phyloP scores from a whole-genome alignment of 2,329 filamentous ascomycete species.

The Arachnopeziza araneosa region DNA sequence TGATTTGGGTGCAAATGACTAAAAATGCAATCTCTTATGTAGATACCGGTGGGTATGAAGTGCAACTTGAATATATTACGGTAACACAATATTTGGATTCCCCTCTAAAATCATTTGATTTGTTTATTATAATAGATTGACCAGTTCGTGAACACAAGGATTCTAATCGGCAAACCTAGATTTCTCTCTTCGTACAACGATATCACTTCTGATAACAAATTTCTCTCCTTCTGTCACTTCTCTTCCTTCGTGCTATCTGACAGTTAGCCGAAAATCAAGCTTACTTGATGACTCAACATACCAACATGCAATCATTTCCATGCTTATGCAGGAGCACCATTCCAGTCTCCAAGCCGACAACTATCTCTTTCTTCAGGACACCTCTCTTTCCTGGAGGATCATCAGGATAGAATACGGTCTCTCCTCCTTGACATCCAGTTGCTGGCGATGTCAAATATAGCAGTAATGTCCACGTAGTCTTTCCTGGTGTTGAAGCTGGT shows the following conservation, averaged over 20 bases:
- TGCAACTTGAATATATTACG: neutral
- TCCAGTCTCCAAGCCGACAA: conserved; percentile 72
- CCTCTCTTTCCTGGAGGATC: conserved; percentile 42
- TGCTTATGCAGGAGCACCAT: conserved; percentile 84
- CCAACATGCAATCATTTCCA: conserved; percentile 79
- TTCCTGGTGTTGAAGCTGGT: conserved; percentile 42
- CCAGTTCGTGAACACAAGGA: no score
- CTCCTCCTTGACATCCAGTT: conserved; percentile 75
- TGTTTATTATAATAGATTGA: no score
- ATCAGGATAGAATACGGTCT: conserved; percentile 87
- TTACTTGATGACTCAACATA: conserved; percentile 34
- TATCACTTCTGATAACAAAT: conserved; percentile 82
- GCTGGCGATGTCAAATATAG: conserved; percentile 75
- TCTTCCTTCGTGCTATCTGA: conserved; percentile 66
- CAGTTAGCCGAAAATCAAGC: neutral
- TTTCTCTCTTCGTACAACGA: conserved; percentile 55
- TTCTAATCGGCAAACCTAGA: neutral
- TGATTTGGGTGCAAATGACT: neutral
- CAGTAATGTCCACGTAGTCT: conserved; percentile 86
- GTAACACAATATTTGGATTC: no score
- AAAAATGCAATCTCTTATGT: neutral
- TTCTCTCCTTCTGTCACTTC: conserved; percentile 79
- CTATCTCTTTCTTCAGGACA: conserved; percentile 54
- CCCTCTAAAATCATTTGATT: no score
- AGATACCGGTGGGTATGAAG: neutral